A percentile compares a stretch with the other conserved stretches of the same genome.
phyloP scores from a whole-genome alignment of 176 grass and related monocot genomes.

The Hordeum vulgare region MorexV3_pseudomolecules_assembly NC_058522.1:452403789-452404288 shows the following conservation, averaged over 20 bases:
- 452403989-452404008: conserved; percentile 55
- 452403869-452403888: conserved; percentile 59
- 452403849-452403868: conserved; percentile 63
- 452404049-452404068: conserved; percentile 49
- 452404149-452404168: conserved; percentile 54
- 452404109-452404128: conserved; percentile 33
- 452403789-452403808: conserved; percentile 76
- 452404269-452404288: conserved; percentile 23
- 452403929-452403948: neutral
- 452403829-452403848: conserved; percentile 62
- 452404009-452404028: conserved; percentile 41
- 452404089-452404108: neutral
- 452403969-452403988: conserved; percentile 73
- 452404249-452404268: conserved; percentile 13
- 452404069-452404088: conserved; percentile 38
- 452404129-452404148: conserved; percentile 33
- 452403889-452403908: conserved; percentile 26
- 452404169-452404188: conserved; percentile 11
- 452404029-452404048: conserved; percentile 46
- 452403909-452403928: neutral
- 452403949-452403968: conserved; percentile 46
- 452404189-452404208: neutral
- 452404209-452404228: neutral
- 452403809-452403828: conserved; percentile 71
- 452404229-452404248: neutral